A percentile compares a stretch with the other conserved stretches of the same genome.
These are phyloP conservation scores for Sordariomycetes sp. DNA, from an alignment of 2,329 filamentous ascomycete genomes.

Conservation along the genomic window DNA sequence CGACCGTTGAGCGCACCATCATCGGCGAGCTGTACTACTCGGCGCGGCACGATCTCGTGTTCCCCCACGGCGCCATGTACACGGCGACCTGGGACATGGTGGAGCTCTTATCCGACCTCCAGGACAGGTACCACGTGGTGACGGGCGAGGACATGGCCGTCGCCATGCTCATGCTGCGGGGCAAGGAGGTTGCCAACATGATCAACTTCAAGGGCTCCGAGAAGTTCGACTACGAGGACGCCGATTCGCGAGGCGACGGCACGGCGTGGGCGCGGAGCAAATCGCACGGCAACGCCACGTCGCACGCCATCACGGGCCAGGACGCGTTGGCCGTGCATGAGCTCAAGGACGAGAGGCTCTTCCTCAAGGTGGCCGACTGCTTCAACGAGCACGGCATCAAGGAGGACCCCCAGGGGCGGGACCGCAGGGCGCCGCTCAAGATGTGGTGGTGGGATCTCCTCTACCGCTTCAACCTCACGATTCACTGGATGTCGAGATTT, in stretches of 20 bases:
- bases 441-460: slow-evolving; percentile 14
- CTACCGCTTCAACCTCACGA: not conserved
- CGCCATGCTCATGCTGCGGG: slow-evolving; percentile 17
- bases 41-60: slow-evolving; percentile 12
- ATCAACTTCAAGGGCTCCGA: slow-evolving; percentile 17
- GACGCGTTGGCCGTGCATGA: slow-evolving; percentile 16
- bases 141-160: slow-evolving; percentile 20
- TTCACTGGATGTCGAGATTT: slow-evolving; percentile 2
- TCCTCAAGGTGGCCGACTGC: slow-evolving; percentile 17
- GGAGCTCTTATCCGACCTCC: slow-evolving; percentile 14
- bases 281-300: slow-evolving; percentile 13
- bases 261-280: slow-evolving; percentile 16
- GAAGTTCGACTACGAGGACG: slow-evolving; percentile 19
- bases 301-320: slow-evolving; percentile 13
- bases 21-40: slow-evolving; percentile 19
- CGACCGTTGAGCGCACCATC: slow-evolving; percentile 13
- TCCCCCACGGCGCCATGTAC: slow-evolving; percentile 22
- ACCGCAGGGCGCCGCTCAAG: slow-evolving; percentile 6
- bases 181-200: slow-evolving; percentile 12
- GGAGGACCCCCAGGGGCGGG: slow-evolving; percentile 4
- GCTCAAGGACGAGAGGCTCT: slow-evolving; percentile 15
- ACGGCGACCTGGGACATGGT: slow-evolving; percentile 22
- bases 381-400: slow-evolving; percentile 18
- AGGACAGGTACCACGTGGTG: slow-evolving; percentile 13
- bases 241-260: slow-evolving; percentile 15